Base-by-base conservation (phyloP, 306 rosid species). In the Quercus robur region DNA sequence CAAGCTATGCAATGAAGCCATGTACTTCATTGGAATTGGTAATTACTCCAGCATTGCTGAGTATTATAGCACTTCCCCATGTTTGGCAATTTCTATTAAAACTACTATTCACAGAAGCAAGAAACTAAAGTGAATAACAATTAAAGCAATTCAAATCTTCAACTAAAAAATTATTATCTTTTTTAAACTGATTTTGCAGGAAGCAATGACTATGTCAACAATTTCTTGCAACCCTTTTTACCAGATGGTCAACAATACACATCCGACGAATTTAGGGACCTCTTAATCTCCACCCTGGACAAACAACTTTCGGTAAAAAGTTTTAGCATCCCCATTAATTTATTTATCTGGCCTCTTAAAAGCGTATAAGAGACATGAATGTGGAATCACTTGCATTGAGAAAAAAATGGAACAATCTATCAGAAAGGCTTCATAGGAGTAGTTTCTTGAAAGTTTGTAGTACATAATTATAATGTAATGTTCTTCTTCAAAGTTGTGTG, bases 201-300 rank as follows among this genome's bases (percentile, higher is more conserved):
- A 9, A 92, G 97, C 84, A 94, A 94, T 83, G 98, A 94, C 75
- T 94, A 89, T 26, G 97, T 94, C 28, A 92, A 94, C 90, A 94
- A 92, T 78, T 94, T 80, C 91, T 81, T 94, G 85, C 97, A 94
- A 41, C 97, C 98, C 23, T 94, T 94, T 73, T 67, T 92, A 82
- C 61, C 97, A 14, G 97, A 87, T 82, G 82, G 89, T n/a, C 98
- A 92, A 77, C 92, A 89, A 77, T 94, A 94, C 84, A 90, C 97
- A 2, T 86, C 87, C 30, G 97, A 92, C 2, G 97, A 94, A 55
- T 90, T 94, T 41, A 49, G 82, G 25, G 85, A 83, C 3, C 90
- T 94, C 57, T 80, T 94, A 63, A 61, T 77, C 26, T 71, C 90
- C 80, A 87, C 91, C 54, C 83, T 94, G 15, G 86, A 77, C 73